These are phyloP conservation scores for Coemansia sp. DNA, from an alignment of 192 early-diverging fungal species.

Conservation along the genomic window DNA sequence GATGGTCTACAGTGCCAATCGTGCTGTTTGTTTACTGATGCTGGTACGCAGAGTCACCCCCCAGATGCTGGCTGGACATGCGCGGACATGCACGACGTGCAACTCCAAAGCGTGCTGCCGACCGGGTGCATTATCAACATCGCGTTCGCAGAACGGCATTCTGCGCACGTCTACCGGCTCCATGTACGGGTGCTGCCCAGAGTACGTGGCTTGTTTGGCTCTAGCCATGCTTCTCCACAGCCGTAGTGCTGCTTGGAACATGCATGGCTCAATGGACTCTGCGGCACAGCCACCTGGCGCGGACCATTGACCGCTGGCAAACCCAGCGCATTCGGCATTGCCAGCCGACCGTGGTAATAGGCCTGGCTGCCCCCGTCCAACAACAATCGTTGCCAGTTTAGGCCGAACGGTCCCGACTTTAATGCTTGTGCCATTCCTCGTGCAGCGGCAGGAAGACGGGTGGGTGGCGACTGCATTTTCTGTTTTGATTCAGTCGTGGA, in stretches of 20 bases:
- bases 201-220: background rate
- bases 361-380: background rate
- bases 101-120: background rate
- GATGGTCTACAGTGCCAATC: background rate
- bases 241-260: background rate
- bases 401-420: background rate
- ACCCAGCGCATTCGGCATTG: background rate
- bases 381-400: background rate
- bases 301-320: background rate
- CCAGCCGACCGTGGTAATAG: conserved; percentile 1
- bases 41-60: background rate
- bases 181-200: background rate
- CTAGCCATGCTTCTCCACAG: background rate
- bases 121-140: background rate
- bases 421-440: background rate
- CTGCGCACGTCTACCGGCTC: background rate
- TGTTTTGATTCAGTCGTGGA: background rate
- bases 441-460: background rate
- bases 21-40: conserved; percentile 1
- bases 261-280: background rate
- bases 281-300: background rate
- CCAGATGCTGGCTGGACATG: background rate
- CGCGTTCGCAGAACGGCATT: background rate
- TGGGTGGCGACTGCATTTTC: background rate
- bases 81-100: conserved; percentile 1